Evolutionary conservation across 345 rosid genomes (phyloP).

Genomic region (Sisymbrium altissimum): DNA sequence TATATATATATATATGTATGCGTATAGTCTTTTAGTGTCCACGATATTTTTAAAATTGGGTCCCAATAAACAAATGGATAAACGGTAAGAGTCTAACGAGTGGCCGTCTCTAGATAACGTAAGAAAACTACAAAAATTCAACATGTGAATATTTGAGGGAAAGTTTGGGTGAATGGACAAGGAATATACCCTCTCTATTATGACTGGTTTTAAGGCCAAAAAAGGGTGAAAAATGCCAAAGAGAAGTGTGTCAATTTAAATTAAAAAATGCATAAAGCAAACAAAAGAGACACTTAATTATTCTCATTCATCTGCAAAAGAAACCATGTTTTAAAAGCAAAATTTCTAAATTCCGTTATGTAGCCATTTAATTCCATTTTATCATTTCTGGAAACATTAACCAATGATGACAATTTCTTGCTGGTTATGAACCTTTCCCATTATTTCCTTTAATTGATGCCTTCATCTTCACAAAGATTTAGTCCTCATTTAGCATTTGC

Average conservation of each 20-base stretch:
- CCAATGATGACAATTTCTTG: slow-evolving; percentile 35
- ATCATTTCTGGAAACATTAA: slow-evolving; percentile 28
- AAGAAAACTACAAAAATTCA: slow-evolving; percentile 32
- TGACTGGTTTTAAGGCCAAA: slow-evolving; percentile 15
- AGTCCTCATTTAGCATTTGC: slow-evolving; percentile 34
- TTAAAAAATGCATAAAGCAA: slow-evolving; percentile 24
- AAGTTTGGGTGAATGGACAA: slow-evolving; percentile 34
- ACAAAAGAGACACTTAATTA: slow-evolving; percentile 32
- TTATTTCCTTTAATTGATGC: slow-evolving; percentile 27
- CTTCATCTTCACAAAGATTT: slow-evolving; percentile 29
- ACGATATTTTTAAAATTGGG: slow-evolving; percentile 1
- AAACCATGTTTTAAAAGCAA: slow-evolving; percentile 31
- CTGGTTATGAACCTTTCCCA: slow-evolving; percentile 35
- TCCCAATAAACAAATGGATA: slow-evolving; percentile 25
- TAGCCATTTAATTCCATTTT: slow-evolving; percentile 17
- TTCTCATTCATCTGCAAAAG: slow-evolving; percentile 40
- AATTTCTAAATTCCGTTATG: slow-evolving; percentile 28
- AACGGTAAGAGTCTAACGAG: slow-evolving; percentile 30
- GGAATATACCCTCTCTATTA: slow-evolving; percentile 34
- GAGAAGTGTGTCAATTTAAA: slow-evolving; percentile 28
- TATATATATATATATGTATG: not conserved
- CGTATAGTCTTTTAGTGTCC: not conserved
- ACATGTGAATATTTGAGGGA: slow-evolving; percentile 29
- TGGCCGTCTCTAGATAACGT: slow-evolving; percentile 29
- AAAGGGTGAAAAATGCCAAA: slow-evolving; percentile 25